A percentile compares a stretch with the other conserved stretches of the same genome.
Conservation (phyloP, 169 alveolate species). For the Cryptosporidium viatorum region DNA sequence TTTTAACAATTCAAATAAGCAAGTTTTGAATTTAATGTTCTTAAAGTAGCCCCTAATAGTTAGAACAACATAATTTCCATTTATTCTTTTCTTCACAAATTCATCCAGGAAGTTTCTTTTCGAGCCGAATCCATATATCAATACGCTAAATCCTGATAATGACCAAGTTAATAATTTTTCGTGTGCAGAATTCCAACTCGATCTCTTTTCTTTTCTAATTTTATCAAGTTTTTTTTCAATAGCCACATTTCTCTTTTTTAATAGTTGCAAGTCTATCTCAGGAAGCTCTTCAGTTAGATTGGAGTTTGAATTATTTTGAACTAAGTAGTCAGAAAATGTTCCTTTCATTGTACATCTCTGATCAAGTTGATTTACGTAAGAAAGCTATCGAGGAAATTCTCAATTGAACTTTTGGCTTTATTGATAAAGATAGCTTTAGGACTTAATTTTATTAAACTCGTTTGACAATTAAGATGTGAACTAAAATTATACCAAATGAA, state of each 20-base stretch:
- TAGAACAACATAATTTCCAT: constrained; percentile 13
- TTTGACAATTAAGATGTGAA: not conserved
- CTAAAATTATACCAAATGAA: too few relatives aligned
- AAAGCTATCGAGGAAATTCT: not conserved
- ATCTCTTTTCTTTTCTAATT: not conserved
- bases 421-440: not conserved
- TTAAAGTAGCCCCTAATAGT: constrained; percentile 52
- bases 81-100: constrained; percentile 23
- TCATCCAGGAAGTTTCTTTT: constrained; percentile 31
- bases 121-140: constrained; percentile 59
- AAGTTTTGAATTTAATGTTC: constrained; percentile 40
- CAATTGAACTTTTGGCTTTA: not conserved
- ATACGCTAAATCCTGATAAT: constrained; percentile 58
- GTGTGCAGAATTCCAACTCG: not conserved
- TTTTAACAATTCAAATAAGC: constrained; percentile 36
- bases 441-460: not conserved
- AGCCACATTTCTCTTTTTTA: not conserved
- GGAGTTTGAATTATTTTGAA: not conserved
- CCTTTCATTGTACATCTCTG: constrained; percentile 14
- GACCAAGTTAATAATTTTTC: constrained; percentile 38
- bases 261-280: not conserved
- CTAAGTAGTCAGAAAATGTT: constrained; percentile 41
- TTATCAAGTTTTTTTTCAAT: not conserved
- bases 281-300: not conserved
- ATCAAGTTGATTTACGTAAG: not conserved